Percentiles rank a stretch among this genome's conserved stretches.
Conservation (phyloP, 2,329 filamentous ascomycete genomes). For the Mycosphaerella sp. region DNA sequence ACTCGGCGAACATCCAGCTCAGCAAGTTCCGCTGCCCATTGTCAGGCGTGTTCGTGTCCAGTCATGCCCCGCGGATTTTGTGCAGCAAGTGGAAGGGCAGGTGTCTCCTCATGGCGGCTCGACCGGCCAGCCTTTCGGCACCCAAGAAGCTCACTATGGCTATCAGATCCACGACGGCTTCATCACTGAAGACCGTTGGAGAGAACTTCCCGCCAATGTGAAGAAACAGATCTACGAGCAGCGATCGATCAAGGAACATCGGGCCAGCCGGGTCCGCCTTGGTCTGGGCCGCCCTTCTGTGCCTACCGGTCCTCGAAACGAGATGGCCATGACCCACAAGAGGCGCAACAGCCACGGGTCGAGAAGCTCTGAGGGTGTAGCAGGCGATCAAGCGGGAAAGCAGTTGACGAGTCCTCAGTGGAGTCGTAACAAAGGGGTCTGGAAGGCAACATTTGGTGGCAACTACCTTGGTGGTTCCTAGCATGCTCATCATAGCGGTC, state of each 20-base stretch:
- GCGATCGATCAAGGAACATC: neutral
- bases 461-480: neutral
- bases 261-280: neutral
- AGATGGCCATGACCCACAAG: neutral
- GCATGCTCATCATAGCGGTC: neutral
- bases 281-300: neutral
- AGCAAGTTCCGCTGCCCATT: neutral
- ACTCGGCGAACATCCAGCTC: no score
- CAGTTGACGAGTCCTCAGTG: neutral
- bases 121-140: neutral
- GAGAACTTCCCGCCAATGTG: neutral
- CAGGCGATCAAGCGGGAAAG: neutral
- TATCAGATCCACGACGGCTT: neutral
- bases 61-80: neutral
- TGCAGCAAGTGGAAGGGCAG: neutral
- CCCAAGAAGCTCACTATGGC: neutral
- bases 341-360: neutral
- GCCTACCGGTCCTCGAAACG: neutral
- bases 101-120: neutral
- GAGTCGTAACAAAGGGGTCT: neutral
- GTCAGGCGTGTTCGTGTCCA: neutral
- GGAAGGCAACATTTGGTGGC: conserved; percentile 1
- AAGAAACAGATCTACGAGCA: neutral
- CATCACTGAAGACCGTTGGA: neutral
- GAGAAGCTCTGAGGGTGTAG: neutral